Evolutionary conservation across 2,329 filamentous ascomycete genomes (phyloP), one percentile per base, ranked within the genome.

Genomic region (Venturia oleaginea): DNA sequence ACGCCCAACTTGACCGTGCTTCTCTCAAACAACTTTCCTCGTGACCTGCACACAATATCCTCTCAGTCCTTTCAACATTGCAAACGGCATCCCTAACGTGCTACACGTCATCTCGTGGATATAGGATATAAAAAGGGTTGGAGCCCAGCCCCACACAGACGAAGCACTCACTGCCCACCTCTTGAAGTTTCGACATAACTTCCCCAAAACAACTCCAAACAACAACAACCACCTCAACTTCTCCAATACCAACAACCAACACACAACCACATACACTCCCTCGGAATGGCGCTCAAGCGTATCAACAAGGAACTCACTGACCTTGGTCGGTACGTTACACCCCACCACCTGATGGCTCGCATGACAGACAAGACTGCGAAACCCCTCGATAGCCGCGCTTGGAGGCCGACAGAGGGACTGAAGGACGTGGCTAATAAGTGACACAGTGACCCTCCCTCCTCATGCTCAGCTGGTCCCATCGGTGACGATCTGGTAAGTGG

Each of bases 381-480:
- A 32, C 4, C 32, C 37, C 42, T 51, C 61, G 17, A 34, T 10
- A 38, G 27, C 37, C 61, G 43, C 32, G 24, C 17, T 24, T 17
- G 38, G 6, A 38, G 5, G 22, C 19, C 30, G 22, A 62, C 38
- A 30, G 10, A 46, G 24, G 15, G n/a, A 54, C 30, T 54, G 10
- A 19, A 24, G 42, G 4, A 17, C n/a, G 15, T 68, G 65, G 70
- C 76, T 79, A 71, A 79, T 74, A 65, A 59, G 62, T 38, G 57
- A 37, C 66, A 68, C 72, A 97, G 94, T 83, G 94, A 99, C 78
- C 94, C 94, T 76, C 94, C 94, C 75, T 97, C 94, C 66, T 97
- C 93, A 72, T 99, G 94, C 87, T 97, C 93, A 76, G 94, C 94
- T 73, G 94, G 94, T 70, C 94, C 94, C 71, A 88, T 95, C 74